A percentile compares a stretch with the other conserved stretches of the same genome.
phyloP scores from a whole-genome alignment of 2,329 filamentous ascomycete genomes.

The Aspergillus amoenus region DNA sequence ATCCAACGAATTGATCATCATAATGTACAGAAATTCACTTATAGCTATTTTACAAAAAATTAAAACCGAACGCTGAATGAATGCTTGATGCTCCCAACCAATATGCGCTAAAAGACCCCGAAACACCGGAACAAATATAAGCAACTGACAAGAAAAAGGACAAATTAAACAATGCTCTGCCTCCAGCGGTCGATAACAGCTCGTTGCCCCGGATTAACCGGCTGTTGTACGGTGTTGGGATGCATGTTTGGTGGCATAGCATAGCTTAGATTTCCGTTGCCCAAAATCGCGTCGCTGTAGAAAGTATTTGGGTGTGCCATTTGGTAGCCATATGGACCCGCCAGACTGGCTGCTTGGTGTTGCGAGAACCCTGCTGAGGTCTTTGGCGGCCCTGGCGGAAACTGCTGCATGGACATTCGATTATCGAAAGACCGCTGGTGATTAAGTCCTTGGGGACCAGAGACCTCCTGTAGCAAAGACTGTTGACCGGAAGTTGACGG shows the following conservation, averaged over 20 bases:
- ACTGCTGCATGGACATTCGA: constrained; percentile 33
- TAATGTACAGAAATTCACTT: not conserved
- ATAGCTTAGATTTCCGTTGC: constrained; percentile 29
- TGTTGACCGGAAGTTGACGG: constrained; percentile 40
- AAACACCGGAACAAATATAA: not conserved
- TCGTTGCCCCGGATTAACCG: constrained; percentile 52
- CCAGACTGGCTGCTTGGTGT: constrained; percentile 19
- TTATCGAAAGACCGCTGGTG: constrained; percentile 21
- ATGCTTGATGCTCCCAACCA: constrained; percentile 7
- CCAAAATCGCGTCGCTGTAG: constrained; percentile 28
- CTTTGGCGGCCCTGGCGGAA: constrained; percentile 23
- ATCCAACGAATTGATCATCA: not conserved
- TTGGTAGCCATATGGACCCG: constrained; percentile 27
- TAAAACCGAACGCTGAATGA: not conserved
- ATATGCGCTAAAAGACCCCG: constrained; percentile 7
- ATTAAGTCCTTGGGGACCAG: constrained; percentile 16
- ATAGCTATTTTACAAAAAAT: constrained; percentile 6
- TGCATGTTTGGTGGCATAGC: constrained; percentile 24
- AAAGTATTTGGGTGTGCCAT: constrained; percentile 26
- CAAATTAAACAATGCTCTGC: constrained; percentile 38
- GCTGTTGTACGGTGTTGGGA: constrained; percentile 30
- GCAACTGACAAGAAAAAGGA: not conserved
- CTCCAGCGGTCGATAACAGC: constrained; percentile 63
- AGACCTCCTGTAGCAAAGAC: constrained; percentile 23
- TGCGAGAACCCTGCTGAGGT: constrained; percentile 13